A percentile compares a stretch with the other conserved stretches of the same genome.
These are phyloP conservation scores for Colletotrichum brevisporum DNA, from an alignment of 2,329 filamentous ascomycete species.

Conservation along the genomic window DNA sequence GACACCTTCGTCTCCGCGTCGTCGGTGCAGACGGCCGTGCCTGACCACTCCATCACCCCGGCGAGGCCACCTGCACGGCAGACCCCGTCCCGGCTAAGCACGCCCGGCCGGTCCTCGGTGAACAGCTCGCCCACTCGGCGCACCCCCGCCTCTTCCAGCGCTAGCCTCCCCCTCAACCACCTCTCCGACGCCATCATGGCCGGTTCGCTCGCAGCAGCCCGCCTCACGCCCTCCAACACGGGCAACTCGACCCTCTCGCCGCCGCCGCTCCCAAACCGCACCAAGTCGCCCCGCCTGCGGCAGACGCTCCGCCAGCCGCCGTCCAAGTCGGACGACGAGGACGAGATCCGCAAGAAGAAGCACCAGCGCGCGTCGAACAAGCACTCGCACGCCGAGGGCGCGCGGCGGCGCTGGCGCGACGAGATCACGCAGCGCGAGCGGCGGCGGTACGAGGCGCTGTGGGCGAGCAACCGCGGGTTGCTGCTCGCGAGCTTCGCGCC, in stretches of 20 bases:
- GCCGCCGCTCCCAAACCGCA: conserved; percentile 57
- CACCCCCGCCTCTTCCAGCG: conserved; percentile 47
- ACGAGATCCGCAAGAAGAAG: conserved; percentile 65
- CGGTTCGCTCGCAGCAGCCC: conserved; percentile 78
- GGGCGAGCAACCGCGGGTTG: conserved; percentile 83
- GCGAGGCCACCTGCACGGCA: conserved; percentile 4
- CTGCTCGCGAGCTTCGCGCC: conserved; percentile 46
- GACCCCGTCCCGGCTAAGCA: conserved; percentile 19
- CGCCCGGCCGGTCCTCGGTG: conserved; percentile 31
- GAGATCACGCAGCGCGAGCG: conserved; percentile 79
- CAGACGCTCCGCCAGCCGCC: conserved; percentile 75
- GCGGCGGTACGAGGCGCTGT: conserved; percentile 87
- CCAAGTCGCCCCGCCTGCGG: conserved; percentile 69
- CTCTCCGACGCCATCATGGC: conserved; percentile 83
- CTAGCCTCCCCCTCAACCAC: conserved; percentile 70
- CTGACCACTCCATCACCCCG: neutral
- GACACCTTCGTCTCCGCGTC: conserved; percentile 49
- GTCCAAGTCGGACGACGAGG: conserved; percentile 66
- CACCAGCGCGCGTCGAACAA: conserved; percentile 65
- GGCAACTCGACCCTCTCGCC: conserved; percentile 56
- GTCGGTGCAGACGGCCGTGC: conserved; percentile 42
- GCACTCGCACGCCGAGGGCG: conserved; percentile 83
- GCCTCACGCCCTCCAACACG: conserved; percentile 59
- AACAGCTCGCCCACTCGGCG: conserved; percentile 53
- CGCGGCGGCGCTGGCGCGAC: conserved; percentile 83